phyloP scores from a whole-genome alignment of 1,139 yeast genomes.

The Pneumocystis carinii region DNA sequence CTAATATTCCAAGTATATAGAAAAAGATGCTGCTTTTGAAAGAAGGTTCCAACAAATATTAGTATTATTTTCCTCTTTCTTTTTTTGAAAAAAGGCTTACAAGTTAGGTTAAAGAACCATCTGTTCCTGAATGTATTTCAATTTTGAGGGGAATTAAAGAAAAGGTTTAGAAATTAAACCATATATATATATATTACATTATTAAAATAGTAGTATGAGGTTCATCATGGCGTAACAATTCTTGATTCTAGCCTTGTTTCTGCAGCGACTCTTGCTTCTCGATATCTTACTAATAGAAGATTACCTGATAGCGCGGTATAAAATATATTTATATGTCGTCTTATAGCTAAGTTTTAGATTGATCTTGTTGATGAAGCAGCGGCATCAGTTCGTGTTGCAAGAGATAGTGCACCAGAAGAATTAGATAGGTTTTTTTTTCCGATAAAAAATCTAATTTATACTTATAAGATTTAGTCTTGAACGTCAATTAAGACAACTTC shows the following conservation, averaged over 20 bases:
- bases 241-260: constrained; percentile 87
- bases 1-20: constrained; percentile 81
- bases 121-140: constrained; percentile 84
- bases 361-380: constrained; percentile 94
- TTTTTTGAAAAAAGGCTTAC: not conserved
- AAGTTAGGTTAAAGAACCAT: constrained; percentile 88
- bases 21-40: constrained; percentile 97
- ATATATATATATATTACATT: not conserved
- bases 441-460: not conserved
- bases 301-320: constrained; percentile 80
- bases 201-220: constrained; percentile 45
- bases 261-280: constrained; percentile 88
- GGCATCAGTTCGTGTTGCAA: constrained; percentile 93
- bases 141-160: constrained; percentile 92
- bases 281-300: constrained; percentile 88
- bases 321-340: not conserved
- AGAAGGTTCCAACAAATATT: constrained; percentile 76
- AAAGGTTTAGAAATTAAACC: constrained; percentile 19
- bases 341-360: constrained; percentile 26
- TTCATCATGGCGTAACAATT: constrained; percentile 95
- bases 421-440: constrained; percentile 44
- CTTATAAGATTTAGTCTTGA: constrained; percentile 31
- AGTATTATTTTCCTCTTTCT: not conserved
- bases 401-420: constrained; percentile 96
- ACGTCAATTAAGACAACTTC: constrained; percentile 76